Evolutionary conservation across 176 grass and related monocot genomes (phyloP).

Genomic region (Pontederia crassipes): DNA sequence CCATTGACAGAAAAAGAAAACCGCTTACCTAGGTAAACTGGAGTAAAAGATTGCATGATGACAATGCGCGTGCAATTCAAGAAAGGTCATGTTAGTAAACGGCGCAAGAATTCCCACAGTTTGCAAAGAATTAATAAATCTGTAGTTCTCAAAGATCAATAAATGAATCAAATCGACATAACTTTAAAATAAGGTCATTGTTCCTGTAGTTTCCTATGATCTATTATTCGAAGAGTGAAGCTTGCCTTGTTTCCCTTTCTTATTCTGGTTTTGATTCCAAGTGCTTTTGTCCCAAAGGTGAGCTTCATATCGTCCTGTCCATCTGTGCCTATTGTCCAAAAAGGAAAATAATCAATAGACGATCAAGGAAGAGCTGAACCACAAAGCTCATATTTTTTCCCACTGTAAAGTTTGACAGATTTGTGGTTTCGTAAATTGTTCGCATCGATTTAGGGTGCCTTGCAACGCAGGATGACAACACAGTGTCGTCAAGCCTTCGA

Average conservation of each 20-base stretch:
- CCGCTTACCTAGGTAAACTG: conserved; percentile 91
- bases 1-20: neutral
- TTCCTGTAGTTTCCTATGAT: too few relatives aligned
- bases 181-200: too few relatives aligned
- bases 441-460: too few relatives aligned
- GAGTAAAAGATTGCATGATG: conserved; percentile 16
- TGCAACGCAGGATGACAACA: too few relatives aligned
- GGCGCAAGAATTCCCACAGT: neutral
- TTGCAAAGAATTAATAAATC: too few relatives aligned
- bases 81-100: conserved; percentile 20
- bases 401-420: too few relatives aligned
- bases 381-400: neutral
- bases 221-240: neutral
- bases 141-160: neutral
- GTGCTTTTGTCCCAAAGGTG: conserved; percentile 99
- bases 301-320: conserved; percentile 98
- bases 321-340: conserved; percentile 71
- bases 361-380: neutral
- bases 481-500: too few relatives aligned
- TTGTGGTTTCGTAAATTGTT: too few relatives aligned
- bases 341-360: neutral
- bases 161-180: too few relatives aligned
- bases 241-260: conserved; percentile 96
- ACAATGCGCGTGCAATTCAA: conserved; percentile 62
- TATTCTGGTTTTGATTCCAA: conserved; percentile 99